Evolutionary conservation across 257 asterid genomes (phyloP).

Genomic region (Linderniella brevidens): DNA sequence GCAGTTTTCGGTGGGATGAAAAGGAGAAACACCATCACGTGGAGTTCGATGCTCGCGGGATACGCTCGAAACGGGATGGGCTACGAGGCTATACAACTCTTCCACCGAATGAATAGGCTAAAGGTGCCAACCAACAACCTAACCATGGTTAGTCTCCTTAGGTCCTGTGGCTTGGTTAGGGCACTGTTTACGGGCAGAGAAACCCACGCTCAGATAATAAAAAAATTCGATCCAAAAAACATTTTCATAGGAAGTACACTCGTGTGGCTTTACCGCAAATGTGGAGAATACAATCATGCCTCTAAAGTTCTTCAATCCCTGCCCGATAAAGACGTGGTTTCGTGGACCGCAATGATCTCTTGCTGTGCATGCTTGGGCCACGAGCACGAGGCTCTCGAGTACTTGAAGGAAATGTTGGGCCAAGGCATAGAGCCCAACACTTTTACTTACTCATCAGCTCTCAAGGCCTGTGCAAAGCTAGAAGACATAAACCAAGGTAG

Average conservation of each 20-base stretch:
- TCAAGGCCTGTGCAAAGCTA: constrained; percentile 75
- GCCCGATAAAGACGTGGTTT: constrained; percentile 71
- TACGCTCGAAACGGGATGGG: constrained; percentile 74
- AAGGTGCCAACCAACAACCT: constrained; percentile 31
- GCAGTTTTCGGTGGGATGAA: constrained; percentile 52
- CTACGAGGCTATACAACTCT: constrained; percentile 41
- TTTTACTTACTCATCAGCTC: constrained; percentile 73
- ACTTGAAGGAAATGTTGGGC: constrained; percentile 65
- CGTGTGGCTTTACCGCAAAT: constrained; percentile 76
- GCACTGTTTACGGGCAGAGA: constrained; percentile 54
- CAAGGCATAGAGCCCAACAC: constrained; percentile 77
- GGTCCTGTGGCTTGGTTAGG: constrained; percentile 58
- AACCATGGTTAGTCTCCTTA: constrained; percentile 68
- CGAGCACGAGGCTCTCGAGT: constrained; percentile 70
- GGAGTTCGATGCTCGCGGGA: constrained; percentile 76
- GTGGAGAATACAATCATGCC: constrained; percentile 53
- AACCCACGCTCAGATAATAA: constrained; percentile 63
- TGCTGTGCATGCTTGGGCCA: constrained; percentile 65
- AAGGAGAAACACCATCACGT: constrained; percentile 45
- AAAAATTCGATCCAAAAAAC: constrained; percentile 30
- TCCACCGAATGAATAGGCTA: constrained; percentile 47
- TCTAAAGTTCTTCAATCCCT: constrained; percentile 44
- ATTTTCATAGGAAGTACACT: constrained; percentile 56
- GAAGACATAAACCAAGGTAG: constrained; percentile 50
- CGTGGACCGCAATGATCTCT: constrained; percentile 92